Evolutionary conservation across 78 protist genomes (phyloP), one percentile per base, ranked within the genome.

Genomic region (Tieghemostelium lacteum): DNA sequence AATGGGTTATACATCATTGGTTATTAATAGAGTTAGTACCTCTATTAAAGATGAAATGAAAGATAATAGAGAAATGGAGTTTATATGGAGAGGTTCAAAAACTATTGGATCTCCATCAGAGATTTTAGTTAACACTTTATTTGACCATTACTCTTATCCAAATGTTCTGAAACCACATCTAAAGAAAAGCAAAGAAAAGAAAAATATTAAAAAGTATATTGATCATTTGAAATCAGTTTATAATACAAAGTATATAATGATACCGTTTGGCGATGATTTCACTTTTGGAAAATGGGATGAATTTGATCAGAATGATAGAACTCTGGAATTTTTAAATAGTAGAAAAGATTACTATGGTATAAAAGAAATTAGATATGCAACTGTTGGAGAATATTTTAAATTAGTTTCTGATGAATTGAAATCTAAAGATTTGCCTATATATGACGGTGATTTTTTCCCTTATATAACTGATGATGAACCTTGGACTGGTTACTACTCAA

Each of bases 231-330:
- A 57, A 0, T 12, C 85, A 17, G 65, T 55, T 0, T 33, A 73
- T 52, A 31, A 55, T 0, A 52, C 97, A 17, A n/a, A 73, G 7
- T 40, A 65, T 8, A 26, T 95, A 40, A 29, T 87, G 10, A n/a
- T 95, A 2, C 93, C 94, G 22, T 37, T 71, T 8, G 97, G 97
- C 22, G 92, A 80, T 42, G 97, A 95, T 80, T 95, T 95, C 42
- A 26, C 26, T 14, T 75, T 64, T 37, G 22, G 24, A 5, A 20
- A 65, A 14, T 87, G 93, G 0, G 29, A 39, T 7, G 95, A 93
- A 73, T 92, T 85, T 67, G 31, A 7, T 29, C 67, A 64, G 34
- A 77, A 26, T 57, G 87, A 88, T 29, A 39, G 45, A 36, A 28
- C 85, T 42, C 1, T 88, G 14, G 63, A 42, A 20, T 42, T 52